Base-by-base conservation (phyloP, 1,284 basidiomycete genomes). In the Ceratobasidium papillatum region DNA sequence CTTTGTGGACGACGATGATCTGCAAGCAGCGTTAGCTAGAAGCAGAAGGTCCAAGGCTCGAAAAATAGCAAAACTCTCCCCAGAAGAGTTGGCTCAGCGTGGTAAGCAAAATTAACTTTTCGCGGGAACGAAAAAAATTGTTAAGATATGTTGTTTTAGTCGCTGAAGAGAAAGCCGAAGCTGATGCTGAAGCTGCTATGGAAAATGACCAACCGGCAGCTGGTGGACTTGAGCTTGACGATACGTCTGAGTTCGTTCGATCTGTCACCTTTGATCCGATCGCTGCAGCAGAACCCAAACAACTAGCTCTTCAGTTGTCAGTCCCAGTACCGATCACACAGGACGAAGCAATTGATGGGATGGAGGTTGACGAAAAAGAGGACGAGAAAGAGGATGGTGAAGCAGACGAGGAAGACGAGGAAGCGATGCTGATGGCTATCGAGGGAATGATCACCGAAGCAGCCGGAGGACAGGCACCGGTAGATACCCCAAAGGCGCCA, bases 1-100 rank as follows among this genome's bases (percentile, higher is more conserved):
- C 83, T 93, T 99, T 82, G 92, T 99, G 77, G 98, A 99, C 83
- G 98, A 99, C 81, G 98, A 99, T 82, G 98, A 99, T 80, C 87
- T 99, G 47, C 96, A 98, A 85, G 94, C 94, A 41, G 94, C 94
- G 34, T 86, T 99, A 71, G 93, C 97, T 30, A 89, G 94, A 22
- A 90, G 94, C 75, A 87, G 98, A 75, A 88, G 93, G 79, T 91
- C 91, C 47, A 94, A 94, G 78, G 87, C 94, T 1, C 90, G 90
- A 80, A 94, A 92, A 81, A 83, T 87, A 45, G 91, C 92, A 80
- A 95, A 93, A 80, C 78, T 91, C 49, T 90, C 92, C 27, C 92
- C 94, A 0, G 95, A 98, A 80, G 91, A 96, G 80, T 84, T 98
- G 19, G 96, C 94, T 0, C 86, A 86, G 77, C 91, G 89, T 82